Evolutionary conservation across 169 alveolate species (phyloP).

Genomic region (Eimeria praecox): DNA sequence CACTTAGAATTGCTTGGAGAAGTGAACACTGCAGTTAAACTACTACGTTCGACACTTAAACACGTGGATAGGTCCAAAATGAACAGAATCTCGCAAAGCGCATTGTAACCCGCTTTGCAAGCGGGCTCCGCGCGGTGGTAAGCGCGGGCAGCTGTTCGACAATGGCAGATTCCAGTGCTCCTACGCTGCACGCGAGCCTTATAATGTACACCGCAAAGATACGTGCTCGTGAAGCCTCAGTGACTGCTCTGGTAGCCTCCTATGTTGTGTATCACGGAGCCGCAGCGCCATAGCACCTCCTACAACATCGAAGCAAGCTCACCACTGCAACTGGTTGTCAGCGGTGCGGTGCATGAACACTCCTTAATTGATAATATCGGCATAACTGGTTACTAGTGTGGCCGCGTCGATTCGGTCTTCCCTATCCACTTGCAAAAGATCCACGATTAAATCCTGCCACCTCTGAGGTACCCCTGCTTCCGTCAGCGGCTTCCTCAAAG

Average conservation of each 20-base stretch:
- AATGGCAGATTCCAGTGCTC: neutral
- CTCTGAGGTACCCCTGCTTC: neutral
- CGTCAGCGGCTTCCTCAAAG: neutral
- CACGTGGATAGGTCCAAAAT: too few species aligned
- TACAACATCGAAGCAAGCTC: neutral
- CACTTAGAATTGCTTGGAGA: neutral
- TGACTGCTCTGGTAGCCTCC: neutral
- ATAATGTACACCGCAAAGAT: neutral
- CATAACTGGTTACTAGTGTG: neutral
- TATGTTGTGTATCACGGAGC: neutral
- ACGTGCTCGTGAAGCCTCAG: neutral
- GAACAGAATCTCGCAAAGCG: too few species aligned
- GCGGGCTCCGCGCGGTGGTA: too few species aligned
- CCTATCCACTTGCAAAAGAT: neutral
- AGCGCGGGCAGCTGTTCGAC: neutral
- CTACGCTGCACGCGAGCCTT: neutral
- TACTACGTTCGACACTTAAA: neutral
- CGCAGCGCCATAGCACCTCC: neutral
- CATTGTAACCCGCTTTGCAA: too few species aligned
- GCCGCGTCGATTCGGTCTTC: neutral
- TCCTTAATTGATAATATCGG: neutral
- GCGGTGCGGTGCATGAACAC: too few species aligned
- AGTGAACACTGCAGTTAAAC: neutral
- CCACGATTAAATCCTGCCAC: neutral
- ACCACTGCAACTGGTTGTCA: neutral